phyloP scores from a whole-genome alignment of 805 yeast genomes.

The Kuraishia hungarica region DNA sequence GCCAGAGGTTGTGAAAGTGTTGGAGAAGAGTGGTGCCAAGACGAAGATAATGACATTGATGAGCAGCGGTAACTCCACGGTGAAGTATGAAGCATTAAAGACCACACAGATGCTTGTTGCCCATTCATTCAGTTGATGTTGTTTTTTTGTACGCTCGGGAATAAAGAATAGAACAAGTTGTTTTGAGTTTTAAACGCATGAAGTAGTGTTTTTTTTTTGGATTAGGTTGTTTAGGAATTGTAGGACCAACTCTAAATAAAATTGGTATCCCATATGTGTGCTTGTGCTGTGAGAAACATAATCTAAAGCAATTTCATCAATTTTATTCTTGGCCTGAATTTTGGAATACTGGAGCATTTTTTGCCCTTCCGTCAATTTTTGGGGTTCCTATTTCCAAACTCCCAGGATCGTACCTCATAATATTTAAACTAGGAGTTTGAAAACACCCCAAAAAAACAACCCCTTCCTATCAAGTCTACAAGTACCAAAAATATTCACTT shows the following conservation, averaged over 20 bases:
- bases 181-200: neutral
- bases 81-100: constrained; percentile 89
- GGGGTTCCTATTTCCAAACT: too few relatives aligned
- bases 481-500: too few relatives aligned
- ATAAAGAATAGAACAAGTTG: neutral
- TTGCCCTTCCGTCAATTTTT: too few relatives aligned
- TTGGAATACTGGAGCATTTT: too few relatives aligned
- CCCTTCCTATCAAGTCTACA: too few relatives aligned
- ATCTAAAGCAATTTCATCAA: too few relatives aligned
- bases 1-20: constrained; percentile 50
- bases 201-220: neutral
- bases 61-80: constrained; percentile 73
- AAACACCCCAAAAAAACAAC: too few relatives aligned
- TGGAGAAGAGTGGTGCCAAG: constrained; percentile 57
- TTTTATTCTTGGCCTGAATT: too few relatives aligned
- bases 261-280: neutral
- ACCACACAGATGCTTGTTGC: constrained; percentile 93
- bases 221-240: neutral
- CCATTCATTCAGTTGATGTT: constrained; percentile 43
- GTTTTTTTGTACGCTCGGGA: neutral
- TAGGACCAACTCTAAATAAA: neutral
- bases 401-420: too few relatives aligned
- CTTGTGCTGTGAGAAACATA: too few relatives aligned
- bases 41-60: constrained; percentile 77
- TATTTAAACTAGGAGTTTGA: too few relatives aligned